Percentiles rank a stretch among this genome's conserved stretches.
phyloP scores from a whole-genome alignment of 2,329 filamentous ascomycete species.

The Sporothrix pallida region DNA sequence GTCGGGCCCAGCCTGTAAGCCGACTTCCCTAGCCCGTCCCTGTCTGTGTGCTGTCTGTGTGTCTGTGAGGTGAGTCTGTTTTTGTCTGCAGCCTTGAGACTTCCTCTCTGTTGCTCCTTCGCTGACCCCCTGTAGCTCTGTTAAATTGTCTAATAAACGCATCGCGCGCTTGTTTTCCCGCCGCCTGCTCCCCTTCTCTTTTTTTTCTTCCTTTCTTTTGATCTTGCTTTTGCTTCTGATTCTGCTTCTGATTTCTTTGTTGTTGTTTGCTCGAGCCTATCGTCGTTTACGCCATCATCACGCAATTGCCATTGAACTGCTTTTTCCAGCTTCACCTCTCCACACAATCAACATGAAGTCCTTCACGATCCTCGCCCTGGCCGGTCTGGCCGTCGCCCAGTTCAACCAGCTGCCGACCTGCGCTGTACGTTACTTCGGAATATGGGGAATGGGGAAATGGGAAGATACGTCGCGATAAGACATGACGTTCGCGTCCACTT shows the following conservation, averaged over 20 bases:
- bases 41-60: not conserved
- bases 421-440: constrained; percentile 54
- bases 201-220: not conserved
- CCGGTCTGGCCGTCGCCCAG: constrained; percentile 61
- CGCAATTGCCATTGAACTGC: constrained; percentile 7
- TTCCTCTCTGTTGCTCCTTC: not conserved
- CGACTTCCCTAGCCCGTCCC: constrained; percentile 19
- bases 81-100: constrained; percentile 10
- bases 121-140: constrained; percentile 19
- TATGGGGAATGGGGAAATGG: too few species aligned
- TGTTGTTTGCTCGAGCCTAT: not conserved
- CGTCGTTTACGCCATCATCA: constrained; percentile 1
- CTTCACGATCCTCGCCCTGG: constrained; percentile 50
- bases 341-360: constrained; percentile 51
- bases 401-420: constrained; percentile 55
- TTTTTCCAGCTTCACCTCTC: not conserved
- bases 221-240: not conserved
- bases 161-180: constrained; percentile 20
- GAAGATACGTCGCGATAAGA: not conserved
- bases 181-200: not conserved
- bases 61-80: not conserved
- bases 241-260: not conserved
- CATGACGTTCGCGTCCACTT: too few species aligned
- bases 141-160: constrained; percentile 27
- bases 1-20: constrained; percentile 19